These are phyloP conservation scores for Metarhizium rileyi DNA, from an alignment of 2,329 filamentous ascomycete genomes.

Conservation along the genomic window DNA sequence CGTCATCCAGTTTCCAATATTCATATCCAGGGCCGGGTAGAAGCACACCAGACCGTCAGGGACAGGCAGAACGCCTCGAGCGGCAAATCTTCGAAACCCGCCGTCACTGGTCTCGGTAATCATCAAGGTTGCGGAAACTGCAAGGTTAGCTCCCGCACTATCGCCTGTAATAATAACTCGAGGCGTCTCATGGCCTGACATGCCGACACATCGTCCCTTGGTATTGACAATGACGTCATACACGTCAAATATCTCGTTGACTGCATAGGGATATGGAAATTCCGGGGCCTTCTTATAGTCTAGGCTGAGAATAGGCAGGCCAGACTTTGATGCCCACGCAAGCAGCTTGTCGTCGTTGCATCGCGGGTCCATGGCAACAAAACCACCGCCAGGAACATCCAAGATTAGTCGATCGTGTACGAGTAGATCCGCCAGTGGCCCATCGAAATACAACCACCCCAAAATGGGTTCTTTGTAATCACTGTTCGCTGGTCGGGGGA, in stretches of 20 bases:
- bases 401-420: constrained; percentile 70
- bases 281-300: constrained; percentile 61
- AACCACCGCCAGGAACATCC: constrained; percentile 89
- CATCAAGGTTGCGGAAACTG: constrained; percentile 72
- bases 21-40: constrained; percentile 91
- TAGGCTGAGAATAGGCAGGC: constrained; percentile 79
- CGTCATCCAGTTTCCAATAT: constrained; percentile 98
- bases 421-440: constrained; percentile 66
- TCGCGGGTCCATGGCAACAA: constrained; percentile 93
- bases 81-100: constrained; percentile 19
- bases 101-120: constrained; percentile 63
- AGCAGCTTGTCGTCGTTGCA: constrained; percentile 91
- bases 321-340: constrained; percentile 82
- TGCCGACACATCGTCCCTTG: constrained; percentile 31
- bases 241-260: constrained; percentile 42
- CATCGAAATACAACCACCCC: constrained; percentile 92
- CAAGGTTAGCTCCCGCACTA: constrained; percentile 39
- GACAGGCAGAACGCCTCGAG: constrained; percentile 49
- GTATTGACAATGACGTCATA: constrained; percentile 28
- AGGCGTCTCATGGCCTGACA: constrained; percentile 29
- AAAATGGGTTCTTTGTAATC: constrained; percentile 75
- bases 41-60: constrained; percentile 77
- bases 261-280: constrained; percentile 36
- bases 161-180: constrained; percentile 36
- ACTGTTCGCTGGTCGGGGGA: constrained; percentile 69